Evolutionary conservation across 1,139 yeast genomes (phyloP).

Genomic region (Zygoascus sp.): DNA sequence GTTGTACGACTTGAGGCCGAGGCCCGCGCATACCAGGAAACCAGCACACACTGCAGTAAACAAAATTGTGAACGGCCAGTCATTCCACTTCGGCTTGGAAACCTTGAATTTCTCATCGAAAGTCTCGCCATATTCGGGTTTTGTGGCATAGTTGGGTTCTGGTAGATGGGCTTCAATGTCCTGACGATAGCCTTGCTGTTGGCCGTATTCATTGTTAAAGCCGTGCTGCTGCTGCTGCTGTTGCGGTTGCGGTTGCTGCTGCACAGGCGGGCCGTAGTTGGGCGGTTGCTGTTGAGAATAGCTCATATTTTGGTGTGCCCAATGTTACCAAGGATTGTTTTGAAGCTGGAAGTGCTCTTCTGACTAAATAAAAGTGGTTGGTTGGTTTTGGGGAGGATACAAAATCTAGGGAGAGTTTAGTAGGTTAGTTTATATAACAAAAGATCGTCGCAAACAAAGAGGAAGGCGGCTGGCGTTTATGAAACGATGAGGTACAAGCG

Average conservation of each 20-base stretch:
- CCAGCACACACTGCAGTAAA: conserved; percentile 62
- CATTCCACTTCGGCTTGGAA: conserved; percentile 63
- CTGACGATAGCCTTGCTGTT: conserved; percentile 14
- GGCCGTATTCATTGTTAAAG: conserved; percentile 12
- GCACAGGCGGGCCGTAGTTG: conserved; percentile 9
- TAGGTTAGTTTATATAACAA: neutral
- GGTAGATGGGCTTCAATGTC: conserved; percentile 11
- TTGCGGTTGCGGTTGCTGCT: too few relatives aligned
- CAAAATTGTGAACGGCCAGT: conserved; percentile 50
- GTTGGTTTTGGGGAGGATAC: neutral
- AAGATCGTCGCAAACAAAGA: neutral
- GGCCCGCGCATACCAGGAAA: conserved; percentile 65
- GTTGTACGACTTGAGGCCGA: conserved; percentile 62
- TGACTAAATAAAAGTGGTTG: neutral
- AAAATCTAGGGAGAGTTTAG: neutral
- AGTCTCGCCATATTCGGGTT: conserved; percentile 39
- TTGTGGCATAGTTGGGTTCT: conserved; percentile 24
- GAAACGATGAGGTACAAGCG: too few relatives aligned
- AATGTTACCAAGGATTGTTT: too few relatives aligned
- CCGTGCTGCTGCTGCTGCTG: conserved; percentile 1
- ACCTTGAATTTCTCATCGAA: conserved; percentile 68
- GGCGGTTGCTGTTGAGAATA: conserved; percentile 14
- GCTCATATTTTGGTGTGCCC: conserved; percentile 5
- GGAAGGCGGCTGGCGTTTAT: neutral
- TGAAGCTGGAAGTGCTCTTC: too few relatives aligned